Evolutionary conservation across 2,329 filamentous ascomycete genomes (phyloP).

Genomic region (Claviceps maximensis): DNA sequence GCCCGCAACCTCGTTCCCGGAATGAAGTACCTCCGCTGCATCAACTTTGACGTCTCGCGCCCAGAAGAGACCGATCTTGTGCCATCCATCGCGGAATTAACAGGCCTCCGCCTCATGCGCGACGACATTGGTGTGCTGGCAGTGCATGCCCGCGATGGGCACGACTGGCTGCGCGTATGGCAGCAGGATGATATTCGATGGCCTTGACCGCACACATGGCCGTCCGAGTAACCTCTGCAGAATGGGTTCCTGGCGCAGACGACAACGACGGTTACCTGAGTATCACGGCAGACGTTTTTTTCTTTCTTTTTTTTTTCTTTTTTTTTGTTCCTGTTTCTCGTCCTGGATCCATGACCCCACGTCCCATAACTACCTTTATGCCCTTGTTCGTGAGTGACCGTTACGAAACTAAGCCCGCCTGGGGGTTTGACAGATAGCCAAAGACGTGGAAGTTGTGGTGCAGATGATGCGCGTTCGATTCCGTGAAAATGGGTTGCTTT

Average conservation of each 20-base stretch:
- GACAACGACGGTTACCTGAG: not conserved
- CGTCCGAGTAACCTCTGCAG: not conserved
- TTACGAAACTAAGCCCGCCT: too few relatives aligned
- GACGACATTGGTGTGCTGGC: constrained; percentile 5
- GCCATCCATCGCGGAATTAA: not conserved
- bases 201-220: not conserved
- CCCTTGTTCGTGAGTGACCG: too few relatives aligned
- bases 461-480: too few relatives aligned
- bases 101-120: constrained; percentile 4
- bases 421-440: constrained; percentile 1
- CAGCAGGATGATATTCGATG: constrained; percentile 3
- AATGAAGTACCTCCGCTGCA: constrained; percentile 5
- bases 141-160: constrained; percentile 5
- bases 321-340: not conserved
- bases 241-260: not conserved
- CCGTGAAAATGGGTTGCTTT: too few relatives aligned
- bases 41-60: constrained; percentile 4
- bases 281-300: constrained; percentile 5
- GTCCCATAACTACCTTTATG: too few relatives aligned
- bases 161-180: constrained; percentile 5
- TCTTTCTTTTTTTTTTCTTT: not conserved
- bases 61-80: not conserved
- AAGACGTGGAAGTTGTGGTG: constrained; percentile 13
- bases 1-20: not conserved
- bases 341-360: too few relatives aligned